Evolutionary conservation across 495 filamentous ascomycete species (phyloP).

Genomic region (Letharia lupina): DNA sequence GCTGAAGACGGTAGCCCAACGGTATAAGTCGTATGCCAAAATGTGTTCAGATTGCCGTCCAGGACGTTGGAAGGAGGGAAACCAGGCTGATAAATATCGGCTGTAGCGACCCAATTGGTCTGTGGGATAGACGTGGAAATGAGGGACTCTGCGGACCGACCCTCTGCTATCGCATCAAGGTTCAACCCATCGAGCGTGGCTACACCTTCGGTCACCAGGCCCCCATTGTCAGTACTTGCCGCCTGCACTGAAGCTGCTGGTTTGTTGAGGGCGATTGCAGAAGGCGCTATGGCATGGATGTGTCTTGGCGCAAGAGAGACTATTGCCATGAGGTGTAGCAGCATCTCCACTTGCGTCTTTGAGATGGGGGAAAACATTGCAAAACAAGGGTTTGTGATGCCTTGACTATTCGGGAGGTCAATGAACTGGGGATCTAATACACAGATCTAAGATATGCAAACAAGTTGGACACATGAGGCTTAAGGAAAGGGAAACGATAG

Average conservation of each 20-base stretch:
- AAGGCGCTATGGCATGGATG: slow-evolving; percentile 2
- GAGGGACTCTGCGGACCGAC: slow-evolving; percentile 11
- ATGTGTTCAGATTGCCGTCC: slow-evolving; percentile 17
- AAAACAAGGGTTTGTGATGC: not conserved
- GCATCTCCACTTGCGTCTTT: not conserved
- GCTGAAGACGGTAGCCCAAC: not conserved
- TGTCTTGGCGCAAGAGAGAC: not conserved
- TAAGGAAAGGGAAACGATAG: not conserved
- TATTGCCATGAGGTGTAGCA: slow-evolving; percentile 7
- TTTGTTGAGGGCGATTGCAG: slow-evolving; percentile 1
- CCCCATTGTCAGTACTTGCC: slow-evolving; percentile 4
- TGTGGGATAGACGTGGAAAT: slow-evolving; percentile 15
- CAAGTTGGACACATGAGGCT: not conserved
- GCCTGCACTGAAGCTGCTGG: slow-evolving; percentile 1
- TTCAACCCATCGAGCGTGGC: slow-evolving; percentile 22
- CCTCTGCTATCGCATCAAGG: slow-evolving; percentile 16
- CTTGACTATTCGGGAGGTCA: not conserved
- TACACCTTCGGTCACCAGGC: slow-evolving; percentile 9
- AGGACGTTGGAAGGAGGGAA: slow-evolving; percentile 22
- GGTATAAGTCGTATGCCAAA: slow-evolving; percentile 17
- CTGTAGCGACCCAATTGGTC: slow-evolving; percentile 19
- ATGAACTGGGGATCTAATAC: not conserved
- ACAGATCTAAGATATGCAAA: not conserved
- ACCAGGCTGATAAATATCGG: slow-evolving; percentile 20
- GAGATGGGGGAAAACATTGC: not conserved